Base-by-base conservation (phyloP, 495 filamentous ascomycete species). In the Aspergillus nanangensis region DNA sequence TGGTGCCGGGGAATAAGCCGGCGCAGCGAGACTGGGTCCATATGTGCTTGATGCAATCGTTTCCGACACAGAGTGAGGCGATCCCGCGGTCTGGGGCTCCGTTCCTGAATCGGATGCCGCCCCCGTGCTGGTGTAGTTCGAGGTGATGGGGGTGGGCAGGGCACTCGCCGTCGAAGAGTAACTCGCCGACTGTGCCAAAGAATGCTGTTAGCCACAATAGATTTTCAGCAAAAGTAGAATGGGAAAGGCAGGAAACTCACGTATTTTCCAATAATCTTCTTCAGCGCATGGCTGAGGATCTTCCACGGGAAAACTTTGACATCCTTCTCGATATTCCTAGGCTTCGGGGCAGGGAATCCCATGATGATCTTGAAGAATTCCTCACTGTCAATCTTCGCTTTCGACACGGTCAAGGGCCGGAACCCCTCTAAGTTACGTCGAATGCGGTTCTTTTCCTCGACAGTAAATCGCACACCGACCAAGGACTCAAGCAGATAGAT, bases 261-360 rank as follows among this genome's bases (percentile, higher is more conserved):
- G 67, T 97, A 98, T 90, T 98, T 98, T 50, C 87, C 83, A 62
- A 97, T 94, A 58, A 97, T 96, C 71, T 98, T 98, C 75, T 90
- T 93, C 44, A 98, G 69, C 0, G 93, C 91, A 34, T 79, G 76
- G 10, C 73, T 75, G 10, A 98, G 69, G 38, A 87, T 86, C 58
- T 84, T 88, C 94, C 93, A 98, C 9, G 88, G 83, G 60, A 97
- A 98, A 5, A 96, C 93, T 65, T 98, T 98, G 55, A 98, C 88
- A 56, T 96, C 91, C 68, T 98, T 98, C 73, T 96, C 93, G 53
- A 98, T 98, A 55, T 96, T 95, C 32, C 93, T 77, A 5, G 93
- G 94, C 70, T 96, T 96, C 2, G 94, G 94, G 19, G 81, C 84
- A 9, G 88, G 87, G 61, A 97, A 96, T n/a, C 80, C 85, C 94